Percentiles rank a stretch among this genome's conserved stretches.
These are phyloP conservation scores for Sclerotinia spermophila DNA, from an alignment of 2,329 filamentous ascomycete species.

Conservation along the genomic window DNA sequence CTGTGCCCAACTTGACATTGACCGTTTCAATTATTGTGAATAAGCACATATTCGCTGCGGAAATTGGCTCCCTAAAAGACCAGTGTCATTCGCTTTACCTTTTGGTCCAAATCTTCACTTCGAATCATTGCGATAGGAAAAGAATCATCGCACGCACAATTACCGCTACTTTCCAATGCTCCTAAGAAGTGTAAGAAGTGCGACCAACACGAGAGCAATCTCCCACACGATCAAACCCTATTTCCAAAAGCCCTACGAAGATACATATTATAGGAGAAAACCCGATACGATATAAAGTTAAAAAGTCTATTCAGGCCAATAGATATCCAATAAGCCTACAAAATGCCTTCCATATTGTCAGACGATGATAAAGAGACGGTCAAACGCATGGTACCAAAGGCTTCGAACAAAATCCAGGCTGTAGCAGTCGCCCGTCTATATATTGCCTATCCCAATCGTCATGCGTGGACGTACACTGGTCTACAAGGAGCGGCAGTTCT, in stretches of 20 bases:
- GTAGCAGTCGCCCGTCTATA: slow-evolving; percentile 92
- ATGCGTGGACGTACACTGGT: slow-evolving; percentile 90
- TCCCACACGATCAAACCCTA: slow-evolving; percentile 30
- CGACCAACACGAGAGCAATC: slow-evolving; percentile 29
- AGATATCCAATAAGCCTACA: slow-evolving; percentile 19
- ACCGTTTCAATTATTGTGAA: slow-evolving; percentile 6
- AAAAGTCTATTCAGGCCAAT: not conserved
- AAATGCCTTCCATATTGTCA: slow-evolving; percentile 56
- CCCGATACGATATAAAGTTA: not conserved
- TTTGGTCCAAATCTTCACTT: not conserved
- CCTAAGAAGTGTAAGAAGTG: slow-evolving; percentile 25
- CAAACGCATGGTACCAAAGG: slow-evolving; percentile 89
- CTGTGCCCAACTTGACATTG: slow-evolving; percentile 5
- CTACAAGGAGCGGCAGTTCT: slow-evolving; percentile 88
- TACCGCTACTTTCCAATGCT: slow-evolving; percentile 16
- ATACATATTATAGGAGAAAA: not conserved
- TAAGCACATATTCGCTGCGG: slow-evolving; percentile 7
- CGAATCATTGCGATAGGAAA: slow-evolving; percentile 3
- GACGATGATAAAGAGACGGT: slow-evolving; percentile 96
- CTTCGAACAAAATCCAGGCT: slow-evolving; percentile 94
- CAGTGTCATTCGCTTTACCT: slow-evolving; percentile 8
- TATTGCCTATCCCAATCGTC: slow-evolving; percentile 80
- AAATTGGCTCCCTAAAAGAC: not conserved
- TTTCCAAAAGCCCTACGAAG: slow-evolving; percentile 22
- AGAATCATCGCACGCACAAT: not conserved